Conservation (phyloP, 495 filamentous ascomycete genomes). For the Penicillium egyptiacum region DNA sequence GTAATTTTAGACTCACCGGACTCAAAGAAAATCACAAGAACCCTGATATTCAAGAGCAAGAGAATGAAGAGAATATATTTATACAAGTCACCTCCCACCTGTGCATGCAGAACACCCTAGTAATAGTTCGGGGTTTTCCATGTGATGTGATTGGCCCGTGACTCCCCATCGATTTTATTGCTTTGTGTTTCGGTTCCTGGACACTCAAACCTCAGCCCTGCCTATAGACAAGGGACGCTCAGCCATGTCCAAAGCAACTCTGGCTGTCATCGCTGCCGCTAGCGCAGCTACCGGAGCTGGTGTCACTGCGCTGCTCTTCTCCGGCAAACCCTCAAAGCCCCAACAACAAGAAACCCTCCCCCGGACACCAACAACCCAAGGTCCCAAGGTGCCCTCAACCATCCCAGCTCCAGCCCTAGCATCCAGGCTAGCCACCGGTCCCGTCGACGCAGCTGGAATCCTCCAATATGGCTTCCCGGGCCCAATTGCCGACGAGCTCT, state of each 20-base stretch:
- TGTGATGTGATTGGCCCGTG: conserved; percentile 28
- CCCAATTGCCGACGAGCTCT: conserved; percentile 78
- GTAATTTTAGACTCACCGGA: neutral
- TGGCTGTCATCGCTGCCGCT: conserved; percentile 84
- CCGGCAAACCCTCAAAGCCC: conserved; percentile 53
- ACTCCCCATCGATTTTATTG: conserved; percentile 14
- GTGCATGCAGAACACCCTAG: neutral
- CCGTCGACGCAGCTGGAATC: conserved; percentile 83
- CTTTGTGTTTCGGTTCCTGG: conserved; percentile 2
- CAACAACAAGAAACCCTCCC: conserved; percentile 43
- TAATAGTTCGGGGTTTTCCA: conserved; percentile 3
- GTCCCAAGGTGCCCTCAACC: conserved; percentile 28
- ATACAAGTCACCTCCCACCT: neutral
- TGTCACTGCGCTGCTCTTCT: conserved; percentile 75
- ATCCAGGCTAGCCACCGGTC: conserved; percentile 41
- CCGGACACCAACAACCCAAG: conserved; percentile 31
- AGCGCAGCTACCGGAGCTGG: conserved; percentile 88
- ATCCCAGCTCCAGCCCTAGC: conserved; percentile 41
- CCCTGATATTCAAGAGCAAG: neutral
- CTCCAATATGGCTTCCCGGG: conserved; percentile 98
- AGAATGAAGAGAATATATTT: neutral
- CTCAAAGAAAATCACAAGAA: neutral
- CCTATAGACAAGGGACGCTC: neutral
- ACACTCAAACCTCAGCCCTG: conserved; percentile 2
- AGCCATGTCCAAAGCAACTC: conserved; percentile 78